phyloP scores from a whole-genome alignment of 345 rosid genomes.

The Rhodamnia rubescens region DNA sequence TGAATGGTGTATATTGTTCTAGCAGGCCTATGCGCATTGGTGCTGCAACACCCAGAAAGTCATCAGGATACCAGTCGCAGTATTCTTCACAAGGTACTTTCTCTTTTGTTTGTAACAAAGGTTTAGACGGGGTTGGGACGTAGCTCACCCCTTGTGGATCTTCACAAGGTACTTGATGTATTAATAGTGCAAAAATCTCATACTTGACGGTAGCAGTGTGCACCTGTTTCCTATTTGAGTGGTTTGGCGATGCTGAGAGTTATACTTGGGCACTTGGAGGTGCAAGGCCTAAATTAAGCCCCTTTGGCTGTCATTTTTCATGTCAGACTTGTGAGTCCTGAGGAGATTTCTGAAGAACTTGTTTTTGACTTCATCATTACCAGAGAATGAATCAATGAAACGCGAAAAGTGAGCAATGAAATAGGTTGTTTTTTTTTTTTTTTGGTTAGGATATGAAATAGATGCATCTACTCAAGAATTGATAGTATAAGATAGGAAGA shows the following conservation, averaged over 20 bases:
- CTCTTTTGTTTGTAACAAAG: background rate
- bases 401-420: background rate
- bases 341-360: background rate
- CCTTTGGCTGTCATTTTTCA: background rate
- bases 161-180: background rate
- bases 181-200: background rate
- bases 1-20: conserved; percentile 85
- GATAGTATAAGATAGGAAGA: background rate
- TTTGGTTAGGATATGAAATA: background rate
- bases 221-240: background rate
- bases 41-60: conserved; percentile 88
- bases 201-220: background rate
- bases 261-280: background rate
- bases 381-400: background rate
- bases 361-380: background rate
- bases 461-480: background rate
- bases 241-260: background rate
- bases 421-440: background rate
- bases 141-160: background rate
- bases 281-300: background rate
- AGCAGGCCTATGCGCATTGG: conserved; percentile 96
- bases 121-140: background rate
- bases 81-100: conserved; percentile 38
- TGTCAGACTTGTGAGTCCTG: background rate
- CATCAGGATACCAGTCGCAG: conserved; percentile 75